Evolutionary conservation across 192 early-diverging fungal genomes (phyloP), one percentile per base, ranked within the genome.

Genomic region (Coemansia sp.): DNA sequence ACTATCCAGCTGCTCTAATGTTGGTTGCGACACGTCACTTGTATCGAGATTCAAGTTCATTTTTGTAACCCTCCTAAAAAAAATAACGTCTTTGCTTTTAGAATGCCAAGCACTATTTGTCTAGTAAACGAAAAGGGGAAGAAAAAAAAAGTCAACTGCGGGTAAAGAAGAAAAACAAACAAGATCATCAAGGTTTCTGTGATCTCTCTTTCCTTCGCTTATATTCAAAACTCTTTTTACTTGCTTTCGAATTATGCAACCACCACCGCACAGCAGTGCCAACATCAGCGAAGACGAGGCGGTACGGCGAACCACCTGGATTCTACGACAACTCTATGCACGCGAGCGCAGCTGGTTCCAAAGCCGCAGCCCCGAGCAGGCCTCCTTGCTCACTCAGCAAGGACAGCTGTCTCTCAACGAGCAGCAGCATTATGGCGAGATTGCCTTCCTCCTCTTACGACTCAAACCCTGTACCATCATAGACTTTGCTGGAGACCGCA

Each of bases 1-100:
- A 32, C 39, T 57, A 42, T 79, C 76, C 46, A 79, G 66, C 61
- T 79, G 76, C 66, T 72, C 76, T 16, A 72, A 61, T 61, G 69
- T 71, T 36, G 75, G 69, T 41, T 65, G 62, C 51, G 16, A n/a
- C 30, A 17, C 26, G 26, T 34, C 49, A 34, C 11, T 34, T 16
- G 31, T 30, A 28, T 16, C 49, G 10, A 31, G 49, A 51, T 51
- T 37, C 8, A 32, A 15, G 17, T 51, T 17, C 49, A 51, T 51
- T n/a, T 51, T 45, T 2, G 17, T 21, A 45, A 43, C 42, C 23
- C 43, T 18, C 17, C 43, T 11, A 26, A 26, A 26, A 26, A 26
- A 26, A 26, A 26, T 3, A 26, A 26, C 23, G 23, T 4, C 23
- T 26, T 26, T 26, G 23, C 23, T 26, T 26, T 26, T 26, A 1